A percentile compares a stretch with the other conserved stretches of the same genome.
Conservation (phyloP, 805 yeast genomes). For the Schizosaccharomyces cryophilus region DNA sequence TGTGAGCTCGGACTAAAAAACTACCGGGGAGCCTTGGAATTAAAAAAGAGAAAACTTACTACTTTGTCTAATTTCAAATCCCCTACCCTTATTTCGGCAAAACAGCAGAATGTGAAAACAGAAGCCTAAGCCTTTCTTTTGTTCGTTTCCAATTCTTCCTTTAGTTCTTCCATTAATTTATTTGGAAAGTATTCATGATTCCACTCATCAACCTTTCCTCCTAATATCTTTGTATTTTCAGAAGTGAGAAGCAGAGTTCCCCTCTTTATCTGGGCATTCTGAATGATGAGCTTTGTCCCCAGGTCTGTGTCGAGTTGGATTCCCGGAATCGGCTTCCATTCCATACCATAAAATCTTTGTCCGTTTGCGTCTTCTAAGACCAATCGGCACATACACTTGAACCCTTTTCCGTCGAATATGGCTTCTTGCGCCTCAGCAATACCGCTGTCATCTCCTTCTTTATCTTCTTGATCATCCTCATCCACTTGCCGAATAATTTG, state of each 20-base stretch:
- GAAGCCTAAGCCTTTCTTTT: neutral
- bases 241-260: neutral
- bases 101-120: neutral
- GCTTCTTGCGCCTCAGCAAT: neutral
- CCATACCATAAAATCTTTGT: neutral
- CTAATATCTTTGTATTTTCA: neutral
- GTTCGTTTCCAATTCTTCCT: neutral
- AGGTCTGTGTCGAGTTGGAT: neutral
- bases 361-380: neutral
- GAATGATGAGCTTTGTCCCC: neutral
- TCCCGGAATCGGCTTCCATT: neutral
- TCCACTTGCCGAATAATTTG: neutral
- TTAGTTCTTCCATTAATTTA: neutral
- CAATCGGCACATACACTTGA: neutral
- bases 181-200: neutral
- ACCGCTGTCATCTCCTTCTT: conserved; percentile 1
- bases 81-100: neutral
- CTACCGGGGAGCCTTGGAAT: neutral
- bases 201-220: neutral
- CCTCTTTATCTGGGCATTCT: neutral
- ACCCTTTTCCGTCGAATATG: neutral
- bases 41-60: neutral
- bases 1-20: neutral
- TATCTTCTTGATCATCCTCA: neutral
- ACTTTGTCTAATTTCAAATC: neutral